Evolutionary conservation across 2,329 filamentous ascomycete genomes (phyloP), one percentile per base, ranked within the genome.

Genomic region (Verticillium longisporum): DNA sequence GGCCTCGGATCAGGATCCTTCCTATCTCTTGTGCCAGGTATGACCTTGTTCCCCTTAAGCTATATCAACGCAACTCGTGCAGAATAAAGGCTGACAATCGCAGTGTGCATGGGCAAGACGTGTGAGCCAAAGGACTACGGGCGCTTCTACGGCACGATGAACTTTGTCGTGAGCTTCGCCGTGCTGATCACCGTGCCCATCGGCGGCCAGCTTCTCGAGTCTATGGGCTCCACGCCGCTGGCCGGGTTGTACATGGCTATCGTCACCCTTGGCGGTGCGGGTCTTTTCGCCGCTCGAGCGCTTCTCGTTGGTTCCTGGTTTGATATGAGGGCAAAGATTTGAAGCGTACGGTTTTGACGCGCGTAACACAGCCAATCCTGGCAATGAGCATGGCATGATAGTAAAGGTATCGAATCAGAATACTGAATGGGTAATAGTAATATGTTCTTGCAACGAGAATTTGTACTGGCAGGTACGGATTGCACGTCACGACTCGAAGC

Each of bases 1-100:
- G 80, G 79, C 0, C 79, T 81, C 21, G 78, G 78, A 0, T 79
- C 77, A 1, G 80, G 80, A 0, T 77, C 76, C 0, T 81, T 77
- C 69, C 68, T 81, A n/a, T 77, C 76, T 0, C 70, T 80, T 1
- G 73, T 74, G 1, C 71, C 70, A 55, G 69, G 69, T 69, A 14
- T 54, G 66, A 41, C 15, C 21, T 6, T 66, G 9, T 7, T 2
- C 9, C 6, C 26, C 14, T 11, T 1, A 33, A 6, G 15, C 34
- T 13, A 5, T n/a, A n/a, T 11, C 1, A n/a, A 26, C 2, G 7
- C 13, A 33, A 13, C 32, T 14, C 4, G 54, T 4, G 15, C 14
- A 2, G 13, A 36, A 13, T 1, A 10, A 11, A 10, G 13, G 18
- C 45, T 50, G 21, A 50, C 18, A 9, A n/a, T 1, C 10, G 3